Evolutionary conservation across 495 filamentous ascomycete genomes (phyloP).

Genomic region (Pyrenula aspistea): DNA sequence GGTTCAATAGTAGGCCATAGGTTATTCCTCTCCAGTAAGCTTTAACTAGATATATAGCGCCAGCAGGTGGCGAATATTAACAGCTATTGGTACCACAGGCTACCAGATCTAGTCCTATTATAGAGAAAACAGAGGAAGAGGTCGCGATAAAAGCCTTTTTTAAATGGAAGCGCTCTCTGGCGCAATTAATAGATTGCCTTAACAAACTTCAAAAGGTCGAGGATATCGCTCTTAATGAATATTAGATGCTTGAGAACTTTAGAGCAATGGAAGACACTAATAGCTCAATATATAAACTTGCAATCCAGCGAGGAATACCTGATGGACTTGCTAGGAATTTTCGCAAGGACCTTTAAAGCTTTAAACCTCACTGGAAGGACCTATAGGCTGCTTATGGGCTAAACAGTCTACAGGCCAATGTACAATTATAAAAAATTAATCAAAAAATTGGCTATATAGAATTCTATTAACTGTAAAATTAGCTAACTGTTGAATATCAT

Average conservation of each 20-base stretch:
- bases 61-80: background rate
- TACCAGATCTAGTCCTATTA: background rate
- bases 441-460: no score
- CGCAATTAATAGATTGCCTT: background rate
- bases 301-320: background rate
- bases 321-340: background rate
- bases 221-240: background rate
- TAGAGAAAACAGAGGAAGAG: background rate
- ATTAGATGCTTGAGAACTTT: background rate
- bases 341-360: background rate
- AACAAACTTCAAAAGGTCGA: background rate
- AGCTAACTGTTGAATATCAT: background rate
- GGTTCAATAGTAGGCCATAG: background rate
- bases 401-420: background rate
- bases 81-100: background rate
- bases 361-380: background rate
- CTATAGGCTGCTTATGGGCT: background rate
- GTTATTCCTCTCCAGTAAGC: background rate
- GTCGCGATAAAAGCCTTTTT: background rate
- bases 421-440: background rate
- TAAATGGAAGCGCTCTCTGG: background rate
- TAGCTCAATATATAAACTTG: background rate
- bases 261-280: background rate
- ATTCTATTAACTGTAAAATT: background rate
- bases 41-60: background rate